Conservation (phyloP, 148 eudicot species). For the Camellia sinensis region DNA sequence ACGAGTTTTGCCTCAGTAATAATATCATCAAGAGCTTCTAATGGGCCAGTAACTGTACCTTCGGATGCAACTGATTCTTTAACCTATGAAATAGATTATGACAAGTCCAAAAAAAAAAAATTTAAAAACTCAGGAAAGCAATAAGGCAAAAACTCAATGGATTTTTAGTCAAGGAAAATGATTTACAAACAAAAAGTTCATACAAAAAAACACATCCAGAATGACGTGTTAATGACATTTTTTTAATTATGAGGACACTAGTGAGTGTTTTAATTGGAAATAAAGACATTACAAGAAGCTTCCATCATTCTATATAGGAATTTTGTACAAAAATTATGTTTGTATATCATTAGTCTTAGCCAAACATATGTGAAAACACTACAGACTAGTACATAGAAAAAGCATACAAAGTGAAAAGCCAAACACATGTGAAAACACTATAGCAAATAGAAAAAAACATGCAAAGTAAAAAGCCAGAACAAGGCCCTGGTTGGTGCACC, state of each 20-base stretch:
- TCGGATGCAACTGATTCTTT: constrained; percentile 39
- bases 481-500: too few relatives aligned
- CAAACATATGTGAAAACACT: background rate
- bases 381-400: background rate
- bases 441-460: background rate
- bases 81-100: constrained; percentile 33
- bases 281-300: too few relatives aligned
- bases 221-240: too few relatives aligned
- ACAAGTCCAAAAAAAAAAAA: background rate
- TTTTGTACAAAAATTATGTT: too few relatives aligned
- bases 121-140: background rate
- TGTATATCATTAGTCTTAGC: too few relatives aligned
- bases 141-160: background rate
- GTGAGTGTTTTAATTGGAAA: too few relatives aligned
- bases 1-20: constrained; percentile 66
- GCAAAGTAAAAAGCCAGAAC: background rate
- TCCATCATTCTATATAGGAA: too few relatives aligned
- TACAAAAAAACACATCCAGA: too few relatives aligned
- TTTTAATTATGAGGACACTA: too few relatives aligned
- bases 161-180: background rate
- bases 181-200: too few relatives aligned
- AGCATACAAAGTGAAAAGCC: background rate
- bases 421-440: too few relatives aligned
- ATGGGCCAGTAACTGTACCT: constrained; percentile 18
- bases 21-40: constrained; percentile 47